These are phyloP conservation scores for Aspergillus brasiliensis DNA, from an alignment of 2,329 filamentous ascomycete species.

Conservation along the genomic window DNA sequence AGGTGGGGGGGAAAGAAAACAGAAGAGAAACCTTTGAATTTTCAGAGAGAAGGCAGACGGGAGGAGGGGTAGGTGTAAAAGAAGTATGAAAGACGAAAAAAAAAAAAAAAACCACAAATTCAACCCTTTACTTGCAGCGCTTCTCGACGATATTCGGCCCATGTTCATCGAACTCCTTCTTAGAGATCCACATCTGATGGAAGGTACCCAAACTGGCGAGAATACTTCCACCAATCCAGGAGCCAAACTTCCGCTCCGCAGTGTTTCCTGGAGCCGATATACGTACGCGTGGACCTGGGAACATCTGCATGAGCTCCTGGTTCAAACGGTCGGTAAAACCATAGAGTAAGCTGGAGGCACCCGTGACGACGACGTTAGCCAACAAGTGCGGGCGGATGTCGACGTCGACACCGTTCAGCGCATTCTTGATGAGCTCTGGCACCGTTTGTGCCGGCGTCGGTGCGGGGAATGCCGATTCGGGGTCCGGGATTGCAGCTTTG, in stretches of 20 bases:
- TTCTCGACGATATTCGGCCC: slow-evolving; percentile 90
- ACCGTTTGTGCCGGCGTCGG: slow-evolving; percentile 77
- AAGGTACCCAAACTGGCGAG: slow-evolving; percentile 93
- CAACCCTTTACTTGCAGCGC: slow-evolving; percentile 73
- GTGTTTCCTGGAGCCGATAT: slow-evolving; percentile 84
- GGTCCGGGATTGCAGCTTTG: slow-evolving; percentile 65
- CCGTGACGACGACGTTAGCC: slow-evolving; percentile 88
- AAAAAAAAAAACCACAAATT: not conserved
- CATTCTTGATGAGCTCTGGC: slow-evolving; percentile 75
- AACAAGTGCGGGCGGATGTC: slow-evolving; percentile 83
- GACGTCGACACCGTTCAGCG: slow-evolving; percentile 79
- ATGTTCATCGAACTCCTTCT: slow-evolving; percentile 97
- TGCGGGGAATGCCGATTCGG: slow-evolving; percentile 48
- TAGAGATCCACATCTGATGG: slow-evolving; percentile 99
- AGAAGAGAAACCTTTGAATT: not conserved
- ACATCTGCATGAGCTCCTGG: slow-evolving; percentile 77
- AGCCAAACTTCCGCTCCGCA: slow-evolving; percentile 85
- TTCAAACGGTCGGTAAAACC: slow-evolving; percentile 91
- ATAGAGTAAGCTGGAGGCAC: slow-evolving; percentile 81
- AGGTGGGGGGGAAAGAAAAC: too few species aligned
- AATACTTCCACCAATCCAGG: slow-evolving; percentile 97
- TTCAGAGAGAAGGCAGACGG: not conserved
- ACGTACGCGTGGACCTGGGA: slow-evolving; percentile 82
- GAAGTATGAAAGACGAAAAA: not conserved
- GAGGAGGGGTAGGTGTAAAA: not conserved